These are phyloP conservation scores for Erythrophleum ivorense DNA, from an alignment of 331 rosid genomes.

Conservation along the genomic window DNA sequence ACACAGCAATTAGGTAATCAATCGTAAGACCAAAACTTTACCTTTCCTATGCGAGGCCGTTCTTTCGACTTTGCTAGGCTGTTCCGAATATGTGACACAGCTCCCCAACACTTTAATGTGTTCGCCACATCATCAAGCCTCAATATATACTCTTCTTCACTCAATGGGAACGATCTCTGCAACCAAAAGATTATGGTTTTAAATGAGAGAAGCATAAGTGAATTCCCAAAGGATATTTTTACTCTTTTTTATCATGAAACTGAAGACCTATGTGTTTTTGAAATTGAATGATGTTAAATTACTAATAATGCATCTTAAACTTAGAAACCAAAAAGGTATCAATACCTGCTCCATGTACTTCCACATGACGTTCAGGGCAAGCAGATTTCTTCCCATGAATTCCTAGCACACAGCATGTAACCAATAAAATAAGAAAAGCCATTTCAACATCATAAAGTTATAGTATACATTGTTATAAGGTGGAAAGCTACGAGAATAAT, in stretches of 20 bases:
- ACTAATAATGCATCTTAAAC: neutral
- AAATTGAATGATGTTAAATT: neutral
- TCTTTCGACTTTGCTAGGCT: conserved; percentile 84
- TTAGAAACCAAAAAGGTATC: conserved; percentile 18
- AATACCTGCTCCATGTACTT: conserved; percentile 95
- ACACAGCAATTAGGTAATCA: conserved; percentile 3
- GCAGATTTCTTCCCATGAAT: conserved; percentile 94
- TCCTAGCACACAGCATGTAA: conserved; percentile 59
- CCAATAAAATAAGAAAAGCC: conserved; percentile 31
- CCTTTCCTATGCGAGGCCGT: conserved; percentile 97
- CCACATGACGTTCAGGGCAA: conserved; percentile 99
- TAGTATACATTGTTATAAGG: neutral
- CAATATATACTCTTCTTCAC: conserved; percentile 94
- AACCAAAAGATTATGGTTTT: conserved; percentile 24
- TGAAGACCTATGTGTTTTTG: neutral
- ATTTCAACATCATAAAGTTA: neutral
- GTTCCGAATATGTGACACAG: conserved; percentile 92
- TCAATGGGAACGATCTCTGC: conserved; percentile 93
- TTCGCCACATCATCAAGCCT: conserved; percentile 95
- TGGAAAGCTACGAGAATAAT: neutral
- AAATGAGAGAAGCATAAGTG: neutral
- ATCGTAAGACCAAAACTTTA: conserved; percentile 39
- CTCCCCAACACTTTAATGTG: conserved; percentile 95
- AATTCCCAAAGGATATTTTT: neutral
- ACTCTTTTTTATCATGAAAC: neutral